These are phyloP conservation scores for Anthostomella pinea DNA, from an alignment of 2,329 filamentous ascomycete genomes.

Conservation along the genomic window DNA sequence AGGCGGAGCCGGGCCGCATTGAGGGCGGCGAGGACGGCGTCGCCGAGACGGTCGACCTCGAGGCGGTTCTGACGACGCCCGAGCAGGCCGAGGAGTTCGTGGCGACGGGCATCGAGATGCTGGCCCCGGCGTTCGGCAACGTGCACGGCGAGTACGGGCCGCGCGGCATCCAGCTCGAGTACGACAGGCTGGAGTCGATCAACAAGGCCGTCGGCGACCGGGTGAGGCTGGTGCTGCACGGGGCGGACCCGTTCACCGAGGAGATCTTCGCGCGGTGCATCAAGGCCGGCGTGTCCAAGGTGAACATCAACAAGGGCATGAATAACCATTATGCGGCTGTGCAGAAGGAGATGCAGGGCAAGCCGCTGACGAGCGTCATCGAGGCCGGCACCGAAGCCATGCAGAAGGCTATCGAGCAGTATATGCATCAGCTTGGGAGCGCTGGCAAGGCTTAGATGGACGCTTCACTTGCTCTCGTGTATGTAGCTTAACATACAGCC, in stretches of 20 bases:
- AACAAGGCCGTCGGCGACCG: constrained; percentile 42
- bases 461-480: too few relatives aligned
- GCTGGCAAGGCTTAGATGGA: constrained; percentile 46
- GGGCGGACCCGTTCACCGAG: constrained; percentile 46
- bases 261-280: constrained; percentile 45
- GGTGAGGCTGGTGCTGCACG: constrained; percentile 47
- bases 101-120: constrained; percentile 63
- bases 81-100: constrained; percentile 65
- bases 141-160: constrained; percentile 66
- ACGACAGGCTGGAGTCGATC: constrained; percentile 34
- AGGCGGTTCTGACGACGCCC: constrained; percentile 55
- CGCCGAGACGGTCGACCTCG: constrained; percentile 46
- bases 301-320: constrained; percentile 53
- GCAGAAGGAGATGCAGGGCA: constrained; percentile 44
- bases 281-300: constrained; percentile 43
- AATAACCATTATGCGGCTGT: constrained; percentile 45
- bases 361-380: constrained; percentile 46
- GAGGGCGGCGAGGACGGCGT: constrained; percentile 67
- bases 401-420: constrained; percentile 47
- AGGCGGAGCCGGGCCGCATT: constrained; percentile 70
- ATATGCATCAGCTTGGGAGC: constrained; percentile 44
- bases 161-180: constrained; percentile 36
- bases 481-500: too few relatives aligned
- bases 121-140: constrained; percentile 68
- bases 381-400: constrained; percentile 45